Conservation (phyloP, 768 basidiomycete genomes). For the Termitomyces heimii region DNA sequence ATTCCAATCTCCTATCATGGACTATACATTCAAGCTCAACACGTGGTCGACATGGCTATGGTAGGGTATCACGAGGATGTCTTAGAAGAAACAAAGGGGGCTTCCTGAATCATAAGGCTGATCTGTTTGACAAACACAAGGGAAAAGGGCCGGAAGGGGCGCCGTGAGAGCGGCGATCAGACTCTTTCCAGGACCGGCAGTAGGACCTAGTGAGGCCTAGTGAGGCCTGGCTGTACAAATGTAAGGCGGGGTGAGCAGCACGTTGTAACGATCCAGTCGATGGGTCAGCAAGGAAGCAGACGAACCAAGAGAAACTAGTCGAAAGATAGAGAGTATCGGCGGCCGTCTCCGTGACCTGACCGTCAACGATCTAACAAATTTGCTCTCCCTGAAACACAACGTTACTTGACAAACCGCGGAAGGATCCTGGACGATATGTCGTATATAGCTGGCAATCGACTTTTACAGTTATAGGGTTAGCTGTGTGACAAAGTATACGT, state of each 20-base stretch:
- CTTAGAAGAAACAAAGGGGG: not conserved
- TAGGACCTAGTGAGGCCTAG: not conserved
- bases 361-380: not conserved
- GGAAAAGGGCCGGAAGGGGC: not conserved
- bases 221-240: not conserved
- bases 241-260: not conserved
- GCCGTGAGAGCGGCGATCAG: not conserved
- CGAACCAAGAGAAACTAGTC: too few relatives aligned
- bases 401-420: not conserved
- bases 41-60: too few relatives aligned
- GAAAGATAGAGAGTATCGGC: too few relatives aligned
- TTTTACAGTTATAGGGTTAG: not conserved
- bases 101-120: not conserved
- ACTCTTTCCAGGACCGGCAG: not conserved
- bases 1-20: too few relatives aligned
- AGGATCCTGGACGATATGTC: not conserved
- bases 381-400: not conserved
- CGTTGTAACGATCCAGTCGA: too few relatives aligned
- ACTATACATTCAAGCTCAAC: too few relatives aligned
- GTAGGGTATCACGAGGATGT: not conserved
- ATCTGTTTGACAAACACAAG: not conserved
- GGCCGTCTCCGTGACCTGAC: too few relatives aligned
- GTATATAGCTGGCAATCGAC: not conserved
- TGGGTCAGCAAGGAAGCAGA: too few relatives aligned
- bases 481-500: not conserved